Conservation (phyloP, 2,329 filamentous ascomycete genomes). For the Penicillium digitatum region DNA sequence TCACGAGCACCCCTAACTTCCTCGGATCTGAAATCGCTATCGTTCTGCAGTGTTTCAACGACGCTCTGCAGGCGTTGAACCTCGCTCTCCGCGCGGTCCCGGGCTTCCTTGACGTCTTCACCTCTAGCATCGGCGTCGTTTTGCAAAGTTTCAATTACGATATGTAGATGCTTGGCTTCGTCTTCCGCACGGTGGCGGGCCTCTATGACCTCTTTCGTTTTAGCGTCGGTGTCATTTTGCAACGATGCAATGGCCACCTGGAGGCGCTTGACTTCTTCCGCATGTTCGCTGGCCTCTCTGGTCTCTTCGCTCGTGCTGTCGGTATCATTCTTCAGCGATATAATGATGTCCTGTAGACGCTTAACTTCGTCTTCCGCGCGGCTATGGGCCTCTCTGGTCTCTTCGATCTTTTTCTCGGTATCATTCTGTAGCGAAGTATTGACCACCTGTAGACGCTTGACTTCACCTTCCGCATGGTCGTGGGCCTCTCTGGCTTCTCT, state of each 20-base stretch:
- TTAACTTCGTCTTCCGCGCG: conserved; percentile 25
- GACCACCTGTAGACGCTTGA: conserved; percentile 10
- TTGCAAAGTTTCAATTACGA: conserved; percentile 12
- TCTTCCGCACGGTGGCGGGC: conserved; percentile 15
- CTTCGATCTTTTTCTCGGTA: conserved; percentile 10
- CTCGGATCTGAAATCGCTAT: conserved; percentile 16
- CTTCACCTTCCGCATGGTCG: conserved; percentile 12
- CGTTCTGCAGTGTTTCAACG: conserved; percentile 17
- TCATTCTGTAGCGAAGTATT: conserved; percentile 16
- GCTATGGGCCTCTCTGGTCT: conserved; percentile 16
- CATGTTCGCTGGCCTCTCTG: not conserved
- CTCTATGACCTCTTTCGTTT: not conserved
- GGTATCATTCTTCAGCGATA: not conserved
- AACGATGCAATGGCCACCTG: not conserved
- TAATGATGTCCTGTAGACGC: conserved; percentile 23
- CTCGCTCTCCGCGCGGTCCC: conserved; percentile 24
- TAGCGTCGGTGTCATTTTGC: not conserved
- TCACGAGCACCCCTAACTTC: conserved; percentile 25
- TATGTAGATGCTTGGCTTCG: conserved; percentile 14
- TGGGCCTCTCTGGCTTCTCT: conserved; percentile 4
- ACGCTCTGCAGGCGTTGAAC: conserved; percentile 26
- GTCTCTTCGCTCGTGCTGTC: not conserved
- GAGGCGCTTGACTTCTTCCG: conserved; percentile 4
- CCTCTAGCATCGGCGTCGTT: conserved; percentile 12
- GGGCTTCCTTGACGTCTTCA: conserved; percentile 19